Base-by-base conservation (phyloP, 1,284 basidiomycete species). In the Cutaneotrichosporon sp. region DNA sequence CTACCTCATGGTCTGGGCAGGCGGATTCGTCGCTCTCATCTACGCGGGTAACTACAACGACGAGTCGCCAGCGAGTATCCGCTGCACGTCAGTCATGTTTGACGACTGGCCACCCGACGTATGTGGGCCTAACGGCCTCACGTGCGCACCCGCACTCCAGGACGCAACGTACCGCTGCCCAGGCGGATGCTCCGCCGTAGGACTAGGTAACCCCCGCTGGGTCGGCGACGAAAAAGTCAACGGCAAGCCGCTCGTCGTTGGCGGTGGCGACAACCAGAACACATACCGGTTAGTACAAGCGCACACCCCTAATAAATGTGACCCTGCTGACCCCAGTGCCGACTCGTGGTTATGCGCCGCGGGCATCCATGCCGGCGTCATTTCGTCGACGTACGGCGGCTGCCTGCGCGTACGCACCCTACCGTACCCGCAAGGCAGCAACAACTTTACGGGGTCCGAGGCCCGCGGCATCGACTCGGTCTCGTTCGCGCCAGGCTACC, bases 291-390 rank as follows among this genome's bases (percentile, higher is more conserved):
- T 49, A 45, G 68, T 61, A 12, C n/a, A 3, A n/a, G 3, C 5
- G 7, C 14, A 14, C 23, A 22, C 14, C 8, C 12, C 10, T 21
- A n/a, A n/a, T n/a, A n/a, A n/a, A n/a, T 17, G 13, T 9, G n/a
- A 14, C n/a, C 20, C 10, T 20, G 17, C 23, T 42, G 26, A 46
- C 18, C n/a, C n/a, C n/a, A 69, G 70, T 0, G 72, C 69, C 41
- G 72, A 74, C 54, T 68, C 66, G 4, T 74, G 72, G 72, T 43
- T 71, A 5, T 74, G 72, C 51, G 55, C 72, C 5, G 54, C 72
- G 1, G 72, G 63, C 4, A 58, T 72, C 4, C 70, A 72, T 34
- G 55, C 68, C 1, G 57, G 57, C 3, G 23, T 62, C 35, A 61
- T 72, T 34, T 62, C 62, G 7, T 51, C 61, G 0, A 57, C 55